Percentiles rank a stretch among this genome's conserved stretches.
Evolutionary conservation across 139 green algal species (phyloP).

Genomic region (Chlorella ohadii): DNA sequence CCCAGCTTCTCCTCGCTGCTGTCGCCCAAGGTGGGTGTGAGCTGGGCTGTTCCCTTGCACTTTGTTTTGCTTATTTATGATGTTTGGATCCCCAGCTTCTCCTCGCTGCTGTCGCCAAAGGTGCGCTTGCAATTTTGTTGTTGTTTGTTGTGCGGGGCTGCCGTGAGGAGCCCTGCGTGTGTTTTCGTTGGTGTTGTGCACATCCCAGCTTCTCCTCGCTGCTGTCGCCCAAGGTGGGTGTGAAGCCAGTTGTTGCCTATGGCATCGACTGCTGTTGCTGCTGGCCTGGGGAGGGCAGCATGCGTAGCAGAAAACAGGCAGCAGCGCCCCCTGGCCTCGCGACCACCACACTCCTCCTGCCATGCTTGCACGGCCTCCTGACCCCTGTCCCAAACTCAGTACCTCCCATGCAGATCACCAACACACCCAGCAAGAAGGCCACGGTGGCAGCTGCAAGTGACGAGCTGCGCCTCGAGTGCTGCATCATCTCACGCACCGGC

Average conservation of each 20-base stretch:
- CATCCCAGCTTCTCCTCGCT: not conserved
- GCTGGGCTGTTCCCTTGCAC: not conserved
- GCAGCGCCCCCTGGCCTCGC: too few relatives aligned
- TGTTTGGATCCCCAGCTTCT: conserved; percentile 15
- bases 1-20: conserved; percentile 43
- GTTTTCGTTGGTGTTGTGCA: too few relatives aligned
- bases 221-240: not conserved
- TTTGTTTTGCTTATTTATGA: not conserved
- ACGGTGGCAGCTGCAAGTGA: conserved; percentile 35
- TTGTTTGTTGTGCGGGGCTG: too few relatives aligned
- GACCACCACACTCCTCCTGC: too few relatives aligned
- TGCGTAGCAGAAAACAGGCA: too few relatives aligned
- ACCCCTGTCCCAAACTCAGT: too few relatives aligned
- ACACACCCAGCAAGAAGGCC: conserved; percentile 40
- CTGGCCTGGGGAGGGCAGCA: too few relatives aligned
- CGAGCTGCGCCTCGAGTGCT: conserved; percentile 57
- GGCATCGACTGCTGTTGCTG: too few relatives aligned
- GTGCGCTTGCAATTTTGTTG: too few relatives aligned
- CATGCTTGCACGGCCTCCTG: too few relatives aligned
- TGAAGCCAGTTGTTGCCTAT: too few relatives aligned
- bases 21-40: conserved; percentile 37
- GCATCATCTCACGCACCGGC: conserved; percentile 44
- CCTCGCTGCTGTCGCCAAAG: conserved; percentile 45
- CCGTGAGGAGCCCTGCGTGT: too few relatives aligned
- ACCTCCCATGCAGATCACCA: conserved; percentile 40